Conservation (phyloP, 179 eudicot species). For the Dionaea muscipula region DNA sequence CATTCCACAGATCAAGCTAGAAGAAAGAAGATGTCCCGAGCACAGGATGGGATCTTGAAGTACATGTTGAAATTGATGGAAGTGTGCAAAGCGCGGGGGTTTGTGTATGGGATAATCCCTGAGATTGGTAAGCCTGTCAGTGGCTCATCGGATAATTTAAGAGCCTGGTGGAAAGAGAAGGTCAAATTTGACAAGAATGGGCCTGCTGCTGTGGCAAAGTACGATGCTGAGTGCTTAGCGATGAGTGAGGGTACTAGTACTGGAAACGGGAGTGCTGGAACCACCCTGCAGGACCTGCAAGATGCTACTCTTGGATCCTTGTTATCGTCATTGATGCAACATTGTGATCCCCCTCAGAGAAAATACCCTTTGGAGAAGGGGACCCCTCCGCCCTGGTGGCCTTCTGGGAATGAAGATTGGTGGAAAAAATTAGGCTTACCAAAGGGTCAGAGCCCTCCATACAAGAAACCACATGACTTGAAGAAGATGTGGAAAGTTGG, state of each 20-base stretch:
- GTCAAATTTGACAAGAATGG: conserved; percentile 34
- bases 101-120: conserved; percentile 30
- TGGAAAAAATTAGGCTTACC: conserved; percentile 23
- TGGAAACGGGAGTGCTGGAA: conserved; percentile 16
- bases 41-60: conserved; percentile 28
- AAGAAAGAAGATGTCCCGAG: conserved; percentile 30
- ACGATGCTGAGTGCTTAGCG: conserved; percentile 16
- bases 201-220: conserved; percentile 30
- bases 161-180: conserved; percentile 45
- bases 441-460: conserved; percentile 24
- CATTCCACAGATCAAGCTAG: conserved; percentile 30
- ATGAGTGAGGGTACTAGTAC: conserved; percentile 8
- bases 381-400: conserved; percentile 40
- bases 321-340: conserved; percentile 32
- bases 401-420: conserved; percentile 33
- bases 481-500: conserved; percentile 37
- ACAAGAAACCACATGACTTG: conserved; percentile 38
- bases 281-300: conserved; percentile 26
- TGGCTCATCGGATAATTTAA: conserved; percentile 30
- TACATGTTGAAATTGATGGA: conserved; percentile 32
- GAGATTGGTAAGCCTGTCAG: conserved; percentile 30
- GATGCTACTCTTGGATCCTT: conserved; percentile 35
- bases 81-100: conserved; percentile 27
- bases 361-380: conserved; percentile 31
- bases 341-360: conserved; percentile 39